Conservation (phyloP, 139 green algal genomes). For the Raphidocelis subcapitata region DNA sequence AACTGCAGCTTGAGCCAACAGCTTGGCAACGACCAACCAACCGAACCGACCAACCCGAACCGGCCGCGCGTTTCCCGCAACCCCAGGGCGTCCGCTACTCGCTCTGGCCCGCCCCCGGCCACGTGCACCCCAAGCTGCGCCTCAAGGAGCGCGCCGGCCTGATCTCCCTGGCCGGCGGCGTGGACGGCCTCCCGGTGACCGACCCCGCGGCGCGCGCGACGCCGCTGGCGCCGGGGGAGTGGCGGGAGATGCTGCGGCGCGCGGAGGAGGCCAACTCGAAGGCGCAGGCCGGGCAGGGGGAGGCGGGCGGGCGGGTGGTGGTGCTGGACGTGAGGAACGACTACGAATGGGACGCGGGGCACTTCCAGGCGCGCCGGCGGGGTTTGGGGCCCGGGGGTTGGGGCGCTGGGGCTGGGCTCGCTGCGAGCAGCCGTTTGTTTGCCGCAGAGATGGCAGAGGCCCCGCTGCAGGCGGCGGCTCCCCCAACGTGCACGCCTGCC, state of each 20-base stretch:
- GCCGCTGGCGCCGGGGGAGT: conserved; percentile 58
- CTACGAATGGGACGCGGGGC: conserved; percentile 98
- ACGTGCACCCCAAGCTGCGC: conserved; percentile 82
- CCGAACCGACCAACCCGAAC: neutral
- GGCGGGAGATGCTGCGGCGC: conserved; percentile 67
- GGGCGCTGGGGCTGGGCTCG: too few relatives aligned
- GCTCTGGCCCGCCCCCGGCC: conserved; percentile 46
- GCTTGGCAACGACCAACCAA: neutral
- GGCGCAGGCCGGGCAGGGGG: too few relatives aligned
- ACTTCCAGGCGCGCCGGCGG: conserved; percentile 83
- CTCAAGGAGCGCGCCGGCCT: conserved; percentile 84
- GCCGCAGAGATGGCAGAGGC: too few relatives aligned
- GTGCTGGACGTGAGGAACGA: conserved; percentile 96
- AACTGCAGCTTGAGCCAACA: neutral
- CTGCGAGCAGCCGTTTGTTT: too few relatives aligned
- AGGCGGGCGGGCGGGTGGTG: conserved; percentile 36
- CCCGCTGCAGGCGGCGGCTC: too few relatives aligned
- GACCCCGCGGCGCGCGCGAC: conserved; percentile 55
- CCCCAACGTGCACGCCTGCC: too few relatives aligned
- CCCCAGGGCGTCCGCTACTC: conserved; percentile 55
- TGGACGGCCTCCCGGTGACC: conserved; percentile 71
- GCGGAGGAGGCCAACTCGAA: conserved; percentile 2
- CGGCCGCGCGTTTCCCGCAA: neutral
- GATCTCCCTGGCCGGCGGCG: conserved; percentile 80
- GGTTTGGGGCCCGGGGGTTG: too few relatives aligned